Evolutionary conservation across 345 rosid genomes (phyloP).

Genomic region (Leavenworthia alabamica): DNA sequence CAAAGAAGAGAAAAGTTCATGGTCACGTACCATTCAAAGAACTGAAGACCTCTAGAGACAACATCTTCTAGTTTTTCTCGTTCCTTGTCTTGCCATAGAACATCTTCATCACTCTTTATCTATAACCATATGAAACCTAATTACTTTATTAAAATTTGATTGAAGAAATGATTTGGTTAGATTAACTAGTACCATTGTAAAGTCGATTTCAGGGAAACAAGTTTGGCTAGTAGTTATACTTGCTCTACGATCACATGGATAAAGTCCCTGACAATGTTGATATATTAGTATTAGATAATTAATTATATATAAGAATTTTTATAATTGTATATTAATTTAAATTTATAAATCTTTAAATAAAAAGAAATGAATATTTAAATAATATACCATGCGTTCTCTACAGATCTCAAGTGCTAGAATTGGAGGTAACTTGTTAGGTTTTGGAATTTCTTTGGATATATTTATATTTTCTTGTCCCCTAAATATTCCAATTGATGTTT

Average conservation of each 20-base stretch:
- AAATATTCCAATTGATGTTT: constrained; percentile 60
- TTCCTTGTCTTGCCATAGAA: constrained; percentile 42
- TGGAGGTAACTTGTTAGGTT: constrained; percentile 37
- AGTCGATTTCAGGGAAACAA: constrained; percentile 56
- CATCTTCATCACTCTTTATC: constrained; percentile 73
- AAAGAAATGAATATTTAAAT: neutral
- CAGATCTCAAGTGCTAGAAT: constrained; percentile 62
- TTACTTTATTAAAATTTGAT: neutral
- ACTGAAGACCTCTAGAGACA: constrained; percentile 50
- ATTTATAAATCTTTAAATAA: neutral
- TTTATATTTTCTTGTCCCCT: constrained; percentile 30
- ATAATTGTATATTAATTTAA: neutral
- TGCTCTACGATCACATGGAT: constrained; percentile 67
- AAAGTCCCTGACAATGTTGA: constrained; percentile 44
- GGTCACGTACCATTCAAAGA: constrained; percentile 55
- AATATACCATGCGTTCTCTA: constrained; percentile 53
- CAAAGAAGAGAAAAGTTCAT: neutral
- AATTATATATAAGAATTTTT: neutral
- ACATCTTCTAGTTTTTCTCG: constrained; percentile 51
- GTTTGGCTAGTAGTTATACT: constrained; percentile 32
- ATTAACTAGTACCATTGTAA: constrained; percentile 44
- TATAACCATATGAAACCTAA: constrained; percentile 9
- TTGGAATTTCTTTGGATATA: neutral
- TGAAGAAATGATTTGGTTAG: neutral
- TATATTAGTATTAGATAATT: neutral